These are phyloP conservation scores for Cryphonectria radicalis DNA, from an alignment of 2,329 filamentous ascomycete genomes.

Conservation along the genomic window DNA sequence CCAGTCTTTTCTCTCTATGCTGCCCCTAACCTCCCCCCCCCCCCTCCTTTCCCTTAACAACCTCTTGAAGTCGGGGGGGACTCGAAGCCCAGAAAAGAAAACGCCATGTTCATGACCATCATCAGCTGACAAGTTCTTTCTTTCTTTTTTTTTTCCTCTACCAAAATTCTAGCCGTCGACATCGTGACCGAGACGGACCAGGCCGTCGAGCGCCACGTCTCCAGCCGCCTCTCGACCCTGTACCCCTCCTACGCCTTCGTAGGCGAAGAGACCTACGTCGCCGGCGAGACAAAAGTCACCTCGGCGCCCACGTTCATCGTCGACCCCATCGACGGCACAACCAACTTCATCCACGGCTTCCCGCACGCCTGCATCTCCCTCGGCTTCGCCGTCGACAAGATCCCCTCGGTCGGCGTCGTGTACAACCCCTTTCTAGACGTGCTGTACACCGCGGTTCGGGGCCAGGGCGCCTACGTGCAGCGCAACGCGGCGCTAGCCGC, in stretches of 20 bases:
- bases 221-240: conserved; percentile 50
- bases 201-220: conserved; percentile 67
- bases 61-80: background rate
- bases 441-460: conserved; percentile 71
- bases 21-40: conserved; percentile 22
- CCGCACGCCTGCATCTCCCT: conserved; percentile 78
- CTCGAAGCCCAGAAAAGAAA: background rate
- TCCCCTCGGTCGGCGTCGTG: conserved; percentile 72
- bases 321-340: conserved; percentile 82
- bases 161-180: conserved; percentile 58
- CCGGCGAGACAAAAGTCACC: conserved; percentile 64
- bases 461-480: conserved; percentile 66
- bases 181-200: conserved; percentile 72
- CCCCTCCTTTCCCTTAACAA: background rate
- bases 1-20: no score
- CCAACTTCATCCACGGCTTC: conserved; percentile 80
- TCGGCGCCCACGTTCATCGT: conserved; percentile 76
- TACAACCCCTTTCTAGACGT: conserved; percentile 78
- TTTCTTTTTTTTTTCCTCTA: background rate
- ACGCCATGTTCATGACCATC: background rate
- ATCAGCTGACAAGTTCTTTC: background rate
- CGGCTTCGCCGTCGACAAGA: conserved; percentile 66
- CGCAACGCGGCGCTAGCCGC: conserved; percentile 47
- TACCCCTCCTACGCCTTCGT: conserved; percentile 68
- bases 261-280: conserved; percentile 77